These are phyloP conservation scores for Hydrangea macrophylla DNA, from an alignment of 148 eudicot species.

Conservation along the genomic window DNA sequence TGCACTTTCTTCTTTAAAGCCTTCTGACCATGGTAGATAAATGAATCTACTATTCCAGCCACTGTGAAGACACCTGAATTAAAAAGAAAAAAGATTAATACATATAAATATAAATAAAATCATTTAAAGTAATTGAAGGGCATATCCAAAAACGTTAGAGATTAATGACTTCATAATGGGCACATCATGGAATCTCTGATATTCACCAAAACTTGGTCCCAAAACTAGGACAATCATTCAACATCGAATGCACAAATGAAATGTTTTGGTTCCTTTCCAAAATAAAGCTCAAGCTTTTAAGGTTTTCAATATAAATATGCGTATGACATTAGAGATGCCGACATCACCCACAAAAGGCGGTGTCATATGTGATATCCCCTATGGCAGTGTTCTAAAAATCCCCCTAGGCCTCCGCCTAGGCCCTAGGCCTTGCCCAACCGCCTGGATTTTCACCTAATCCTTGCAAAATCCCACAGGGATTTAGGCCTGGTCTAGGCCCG, in stretches of 20 bases:
- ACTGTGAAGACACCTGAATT: slow-evolving; percentile 74
- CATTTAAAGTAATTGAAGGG: background rate
- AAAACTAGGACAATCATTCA: background rate
- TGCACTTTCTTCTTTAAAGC: slow-evolving; percentile 60
- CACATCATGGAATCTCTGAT: background rate
- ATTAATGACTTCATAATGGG: background rate
- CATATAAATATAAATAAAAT: background rate
- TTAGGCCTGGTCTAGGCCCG: no score
- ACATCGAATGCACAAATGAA: no score
- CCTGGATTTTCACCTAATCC: no score
- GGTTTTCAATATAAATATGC: background rate
- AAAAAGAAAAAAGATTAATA: background rate
- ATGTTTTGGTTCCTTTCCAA: background rate
- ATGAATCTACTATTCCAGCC: slow-evolving; percentile 83
- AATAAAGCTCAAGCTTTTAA: background rate
- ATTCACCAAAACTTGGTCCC: background rate
- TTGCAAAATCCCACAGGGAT: no score
- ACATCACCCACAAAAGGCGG: background rate
- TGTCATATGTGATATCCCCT: no score
- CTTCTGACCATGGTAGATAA: slow-evolving; percentile 68
- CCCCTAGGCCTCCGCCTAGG: no score
- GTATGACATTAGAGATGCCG: background rate
- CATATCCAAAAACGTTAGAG: background rate
- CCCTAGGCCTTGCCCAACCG: no score
- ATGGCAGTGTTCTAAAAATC: no score